These are phyloP conservation scores for Sonneratia caseolaris DNA, from an alignment of 345 rosid species.

Conservation along the genomic window DNA sequence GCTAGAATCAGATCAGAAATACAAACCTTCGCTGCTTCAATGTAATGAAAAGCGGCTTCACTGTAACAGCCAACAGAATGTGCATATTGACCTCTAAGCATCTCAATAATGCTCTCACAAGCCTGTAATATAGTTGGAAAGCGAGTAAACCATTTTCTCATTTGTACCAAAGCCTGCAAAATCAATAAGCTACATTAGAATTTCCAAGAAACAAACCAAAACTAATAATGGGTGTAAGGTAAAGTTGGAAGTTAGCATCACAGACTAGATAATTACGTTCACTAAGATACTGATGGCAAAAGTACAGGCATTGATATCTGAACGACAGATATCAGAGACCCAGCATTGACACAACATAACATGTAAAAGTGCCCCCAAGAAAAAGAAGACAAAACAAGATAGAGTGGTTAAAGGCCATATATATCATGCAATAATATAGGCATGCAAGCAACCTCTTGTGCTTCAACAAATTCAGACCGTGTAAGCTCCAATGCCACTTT, in stretches of 20 bases:
- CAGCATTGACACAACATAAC: neutral
- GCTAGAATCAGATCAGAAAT: neutral
- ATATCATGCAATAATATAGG: slow-evolving; percentile 3
- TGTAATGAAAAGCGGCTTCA: slow-evolving; percentile 91
- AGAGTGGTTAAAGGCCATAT: neutral
- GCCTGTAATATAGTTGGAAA: slow-evolving; percentile 94
- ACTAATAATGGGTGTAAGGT: slow-evolving; percentile 3
- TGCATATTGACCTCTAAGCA: slow-evolving; percentile 97
- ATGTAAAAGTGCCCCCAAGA: neutral
- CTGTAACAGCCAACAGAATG: slow-evolving; percentile 89
- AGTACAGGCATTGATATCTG: neutral
- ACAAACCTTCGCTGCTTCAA: slow-evolving; percentile 80
- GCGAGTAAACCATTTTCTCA: slow-evolving; percentile 75
- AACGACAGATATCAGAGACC: neutral
- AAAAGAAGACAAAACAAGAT: too few relatives aligned
- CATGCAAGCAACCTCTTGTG: slow-evolving; percentile 58
- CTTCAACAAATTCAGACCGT: slow-evolving; percentile 83
- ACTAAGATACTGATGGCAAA: neutral
- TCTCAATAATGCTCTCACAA: slow-evolving; percentile 80
- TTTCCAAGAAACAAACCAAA: slow-evolving; percentile 4
- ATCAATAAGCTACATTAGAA: slow-evolving; percentile 6
- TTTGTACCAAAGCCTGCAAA: slow-evolving; percentile 77
- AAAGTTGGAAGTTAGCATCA: neutral
- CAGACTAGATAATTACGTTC: neutral
- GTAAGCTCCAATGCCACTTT: slow-evolving; percentile 95